These are phyloP conservation scores for Chimonanthus praecox DNA, from an alignment of 164 flowering plant genomes.

Conservation along the genomic window DNA sequence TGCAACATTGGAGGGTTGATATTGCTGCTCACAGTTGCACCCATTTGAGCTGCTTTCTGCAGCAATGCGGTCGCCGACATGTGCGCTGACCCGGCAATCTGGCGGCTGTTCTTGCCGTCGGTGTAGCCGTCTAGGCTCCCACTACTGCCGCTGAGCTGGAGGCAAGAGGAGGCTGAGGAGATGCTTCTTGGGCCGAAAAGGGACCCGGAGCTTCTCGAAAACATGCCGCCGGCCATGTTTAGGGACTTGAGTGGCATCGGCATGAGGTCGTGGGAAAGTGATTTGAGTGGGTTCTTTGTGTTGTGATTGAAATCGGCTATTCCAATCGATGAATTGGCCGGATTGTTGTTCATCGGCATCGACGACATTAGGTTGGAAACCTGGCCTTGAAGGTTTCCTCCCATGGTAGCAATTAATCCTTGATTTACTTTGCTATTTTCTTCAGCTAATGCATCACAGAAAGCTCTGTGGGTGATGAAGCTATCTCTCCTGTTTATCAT, in stretches of 20 bases:
- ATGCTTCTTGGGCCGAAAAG: slow-evolving; percentile 43
- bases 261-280: slow-evolving; percentile 46
- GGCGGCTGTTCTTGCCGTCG: slow-evolving; percentile 20
- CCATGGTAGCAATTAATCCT: slow-evolving; percentile 17
- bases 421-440: slow-evolving; percentile 40
- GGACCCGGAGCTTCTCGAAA: slow-evolving; percentile 44
- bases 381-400: slow-evolving; percentile 24
- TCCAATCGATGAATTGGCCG: slow-evolving; percentile 6
- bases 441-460: slow-evolving; percentile 55
- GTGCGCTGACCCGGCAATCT: slow-evolving; percentile 14
- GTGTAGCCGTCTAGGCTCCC: slow-evolving; percentile 37
- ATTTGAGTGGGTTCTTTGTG: slow-evolving; percentile 41
- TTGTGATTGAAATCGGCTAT: slow-evolving; percentile 32
- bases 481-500: slow-evolving; percentile 45
- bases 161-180: slow-evolving; percentile 50
- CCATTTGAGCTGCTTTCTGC: slow-evolving; percentile 66
- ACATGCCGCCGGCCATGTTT: slow-evolving; percentile 42
- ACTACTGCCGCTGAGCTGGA: slow-evolving; percentile 41
- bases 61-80: slow-evolving; percentile 55
- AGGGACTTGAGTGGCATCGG: slow-evolving; percentile 51
- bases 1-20: slow-evolving; percentile 20
- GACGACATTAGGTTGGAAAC: slow-evolving; percentile 24
- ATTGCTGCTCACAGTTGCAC: slow-evolving; percentile 35
- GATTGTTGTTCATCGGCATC: slow-evolving; percentile 17
- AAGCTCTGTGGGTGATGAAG: slow-evolving; percentile 56